Percentiles rank a stretch among this genome's conserved stretches.
Conservation (phyloP, 2,329 filamentous ascomycete species). For the Sclerotiophoma versabilis region DNA sequence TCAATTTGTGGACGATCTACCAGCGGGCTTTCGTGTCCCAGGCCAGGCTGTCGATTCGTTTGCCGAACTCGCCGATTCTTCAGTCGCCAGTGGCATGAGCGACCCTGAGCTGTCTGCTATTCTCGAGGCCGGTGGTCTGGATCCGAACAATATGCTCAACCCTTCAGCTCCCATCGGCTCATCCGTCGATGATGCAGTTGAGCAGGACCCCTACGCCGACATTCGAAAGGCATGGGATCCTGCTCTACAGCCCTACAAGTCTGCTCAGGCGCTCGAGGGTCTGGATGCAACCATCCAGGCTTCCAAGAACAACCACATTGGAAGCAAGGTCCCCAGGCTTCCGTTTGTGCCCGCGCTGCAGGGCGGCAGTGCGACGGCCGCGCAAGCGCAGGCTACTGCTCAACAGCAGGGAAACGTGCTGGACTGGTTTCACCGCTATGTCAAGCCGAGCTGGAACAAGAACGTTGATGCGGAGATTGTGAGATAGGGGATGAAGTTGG, state of each 20-base stretch:
- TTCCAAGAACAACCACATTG: not conserved
- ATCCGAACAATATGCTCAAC: conserved; percentile 7
- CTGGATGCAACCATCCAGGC: conserved; percentile 6
- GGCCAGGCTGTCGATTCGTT: no score
- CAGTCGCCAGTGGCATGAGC: not conserved
- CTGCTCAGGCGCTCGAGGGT: not conserved
- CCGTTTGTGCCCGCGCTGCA: not conserved
- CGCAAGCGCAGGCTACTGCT: not conserved
- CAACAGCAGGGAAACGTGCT: not conserved
- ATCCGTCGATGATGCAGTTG: not conserved
- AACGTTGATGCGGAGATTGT: conserved; percentile 9
- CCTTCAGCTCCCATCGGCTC: not conserved
- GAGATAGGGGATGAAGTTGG: not conserved
- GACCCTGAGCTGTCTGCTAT: not conserved
- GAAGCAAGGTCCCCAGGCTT: not conserved
- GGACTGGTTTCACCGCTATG: conserved; percentile 6
- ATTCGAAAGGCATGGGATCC: not conserved
- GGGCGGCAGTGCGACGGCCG: not conserved
- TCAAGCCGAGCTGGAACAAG: conserved; percentile 7
- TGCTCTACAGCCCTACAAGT: not conserved
- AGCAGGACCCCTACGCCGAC: not conserved
- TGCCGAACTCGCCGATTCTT: not conserved
- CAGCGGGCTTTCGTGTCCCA: no score
- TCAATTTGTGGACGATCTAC: no score
- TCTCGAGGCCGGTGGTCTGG: conserved; percentile 5